phyloP scores from a whole-genome alignment of 2,329 filamentous ascomycete genomes.

The Cadophora sp. region DNA sequence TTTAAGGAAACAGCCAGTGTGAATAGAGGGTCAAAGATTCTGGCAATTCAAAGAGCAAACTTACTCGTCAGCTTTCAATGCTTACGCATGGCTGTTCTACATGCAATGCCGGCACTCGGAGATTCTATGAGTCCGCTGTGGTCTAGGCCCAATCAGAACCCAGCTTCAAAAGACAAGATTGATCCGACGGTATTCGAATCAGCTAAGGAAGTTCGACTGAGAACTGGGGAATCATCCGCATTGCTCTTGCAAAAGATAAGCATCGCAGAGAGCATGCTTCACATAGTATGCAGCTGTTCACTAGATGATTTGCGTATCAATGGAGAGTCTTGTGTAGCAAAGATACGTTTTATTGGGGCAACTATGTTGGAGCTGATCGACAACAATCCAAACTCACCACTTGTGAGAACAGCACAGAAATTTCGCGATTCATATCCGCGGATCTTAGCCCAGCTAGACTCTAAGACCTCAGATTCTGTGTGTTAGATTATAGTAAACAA shows the following conservation, averaged over 20 bases:
- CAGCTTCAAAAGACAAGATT: not conserved
- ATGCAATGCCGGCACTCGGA: not conserved
- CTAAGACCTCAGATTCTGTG: not conserved
- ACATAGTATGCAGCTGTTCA: not conserved
- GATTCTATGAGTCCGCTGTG: not conserved
- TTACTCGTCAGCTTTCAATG: not conserved
- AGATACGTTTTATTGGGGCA: not conserved
- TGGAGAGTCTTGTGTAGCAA: not conserved
- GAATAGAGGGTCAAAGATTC: not conserved
- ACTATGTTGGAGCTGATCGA: constrained; percentile 1
- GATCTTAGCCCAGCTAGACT: not conserved
- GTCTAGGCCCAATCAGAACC: not conserved
- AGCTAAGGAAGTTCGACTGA: not conserved
- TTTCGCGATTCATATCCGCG: constrained; percentile 4
- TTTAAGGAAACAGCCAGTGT: not conserved
- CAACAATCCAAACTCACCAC: not conserved
- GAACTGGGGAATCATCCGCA: not conserved
- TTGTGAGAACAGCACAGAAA: not conserved
- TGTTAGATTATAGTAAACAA: too few relatives aligned
- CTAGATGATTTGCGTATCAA: not conserved
- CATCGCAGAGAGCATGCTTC: not conserved
- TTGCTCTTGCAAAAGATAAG: not conserved
- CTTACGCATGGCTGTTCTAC: not conserved
- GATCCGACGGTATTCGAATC: not conserved
- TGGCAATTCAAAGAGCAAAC: not conserved